Base-by-base conservation (phyloP, 208 protist genomes). In the Trypanosoma theileri region DNA sequence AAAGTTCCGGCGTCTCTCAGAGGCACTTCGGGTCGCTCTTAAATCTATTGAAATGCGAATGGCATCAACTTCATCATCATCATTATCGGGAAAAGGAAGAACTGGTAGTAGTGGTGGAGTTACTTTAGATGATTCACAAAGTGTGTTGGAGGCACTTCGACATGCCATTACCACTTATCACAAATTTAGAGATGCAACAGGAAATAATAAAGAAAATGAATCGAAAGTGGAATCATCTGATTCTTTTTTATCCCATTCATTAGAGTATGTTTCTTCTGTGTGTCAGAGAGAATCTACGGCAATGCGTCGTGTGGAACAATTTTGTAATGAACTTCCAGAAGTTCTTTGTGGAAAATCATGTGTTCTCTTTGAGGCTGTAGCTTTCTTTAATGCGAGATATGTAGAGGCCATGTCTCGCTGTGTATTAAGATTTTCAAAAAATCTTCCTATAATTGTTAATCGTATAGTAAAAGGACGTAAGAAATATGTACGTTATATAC, bases 281-380 rank as follows among this genome's bases (percentile, higher is more conserved):
- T 94, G 89, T 73, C 82, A 68, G 24, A 53, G 73, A n/a, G 86
- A 94, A 69, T 69, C 80, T 9, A 46, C 79, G 51, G 84, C 89
- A 48, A 84, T 85, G 84, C 79, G 71, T 26, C 81, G 82, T 11
- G 83, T 94, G 71, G 53, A 66, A 28, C 73, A 73, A 35, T 92
- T 92, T 65, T 92, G 89, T 61, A 75, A 77, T 17, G 81, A 83
- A 19, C 79, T 94, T 12, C 89, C 89, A 28, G 69, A 71, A 22
- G 73, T 91, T n/a, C 53, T 94, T 26, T 88, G 80, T 70, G 89
- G 88, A 55, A 55, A 73, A 51, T 77, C 79, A 16, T 80, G 71
- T 28, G 81, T 85, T n/a, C 81, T 94, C 28, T 91, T 94, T 70
- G 89, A 94, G 63, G 81, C 84, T 14, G 81, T 94, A 51, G 77